A percentile compares a stretch with the other conserved stretches of the same genome.
phyloP scores from a whole-genome alignment of 139 green algal species.

The Bryopsis sp. region DNA sequence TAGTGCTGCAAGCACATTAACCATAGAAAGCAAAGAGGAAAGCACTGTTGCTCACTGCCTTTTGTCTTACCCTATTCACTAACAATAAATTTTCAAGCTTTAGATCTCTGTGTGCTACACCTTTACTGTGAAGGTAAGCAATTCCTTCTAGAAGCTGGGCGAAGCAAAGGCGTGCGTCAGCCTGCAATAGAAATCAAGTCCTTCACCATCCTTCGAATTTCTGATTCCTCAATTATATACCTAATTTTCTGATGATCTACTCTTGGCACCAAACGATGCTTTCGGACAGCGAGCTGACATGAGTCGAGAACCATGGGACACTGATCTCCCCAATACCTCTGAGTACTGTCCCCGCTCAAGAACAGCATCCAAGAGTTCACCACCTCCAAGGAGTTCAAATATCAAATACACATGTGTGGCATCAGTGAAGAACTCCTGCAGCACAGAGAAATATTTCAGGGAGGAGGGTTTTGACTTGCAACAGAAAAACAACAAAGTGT shows the following conservation, averaged over 20 bases:
- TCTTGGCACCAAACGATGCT: too few relatives aligned
- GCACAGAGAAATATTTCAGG: constrained; percentile 3
- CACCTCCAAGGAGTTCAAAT: constrained; percentile 71
- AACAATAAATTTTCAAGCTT: constrained; percentile 60
- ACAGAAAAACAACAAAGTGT: too few relatives aligned
- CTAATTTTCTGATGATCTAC: too few relatives aligned
- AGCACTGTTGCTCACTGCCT: too few relatives aligned
- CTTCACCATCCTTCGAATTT: too few relatives aligned
- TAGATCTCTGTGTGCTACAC: constrained; percentile 74
- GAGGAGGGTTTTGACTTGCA: too few relatives aligned
- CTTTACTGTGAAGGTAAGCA: constrained; percentile 72
- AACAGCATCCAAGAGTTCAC: constrained; percentile 78
- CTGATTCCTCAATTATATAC: too few relatives aligned
- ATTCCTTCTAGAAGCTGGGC: constrained; percentile 69
- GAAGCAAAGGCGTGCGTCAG: constrained; percentile 4
- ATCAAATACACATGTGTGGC: constrained; percentile 67
- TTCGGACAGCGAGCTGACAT: too few relatives aligned
- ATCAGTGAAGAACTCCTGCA: constrained; percentile 19
- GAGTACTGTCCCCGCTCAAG: constrained; percentile 59
- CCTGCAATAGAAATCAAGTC: too few relatives aligned
- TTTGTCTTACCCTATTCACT: constrained; percentile 36
- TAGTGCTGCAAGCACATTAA: neutral
- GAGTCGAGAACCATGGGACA: constrained; percentile 59
- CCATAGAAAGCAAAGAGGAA: too few relatives aligned
- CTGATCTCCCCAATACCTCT: constrained; percentile 58